A percentile compares a stretch with the other conserved stretches of the same genome.
Conservation (phyloP, 345 rosid genomes). For the Sisymbrium irio region DNA sequence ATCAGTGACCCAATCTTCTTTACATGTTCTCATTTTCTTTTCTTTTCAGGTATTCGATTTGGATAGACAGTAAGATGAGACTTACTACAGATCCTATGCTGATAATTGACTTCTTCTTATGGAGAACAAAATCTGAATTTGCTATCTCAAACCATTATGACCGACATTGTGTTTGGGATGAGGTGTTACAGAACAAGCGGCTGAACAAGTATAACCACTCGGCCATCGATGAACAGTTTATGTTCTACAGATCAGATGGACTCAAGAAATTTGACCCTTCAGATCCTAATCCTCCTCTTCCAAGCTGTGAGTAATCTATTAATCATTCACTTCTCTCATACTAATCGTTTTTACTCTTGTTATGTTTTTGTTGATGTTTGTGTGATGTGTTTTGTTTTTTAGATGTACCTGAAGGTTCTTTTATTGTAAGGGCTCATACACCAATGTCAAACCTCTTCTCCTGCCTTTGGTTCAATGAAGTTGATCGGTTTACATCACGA, state of each 20-base stretch:
- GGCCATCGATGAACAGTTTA: conserved; percentile 76
- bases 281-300: conserved; percentile 64
- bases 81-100: conserved; percentile 76
- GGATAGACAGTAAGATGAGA: conserved; percentile 96
- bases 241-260: conserved; percentile 72
- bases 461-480: conserved; percentile 95
- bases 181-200: conserved; percentile 78
- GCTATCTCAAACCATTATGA: conserved; percentile 98
- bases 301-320: conserved; percentile 60
- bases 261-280: conserved; percentile 64
- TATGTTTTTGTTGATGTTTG: conserved; percentile 27
- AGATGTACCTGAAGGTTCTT: conserved; percentile 99
- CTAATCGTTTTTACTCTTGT: not conserved
- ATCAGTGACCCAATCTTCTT: not conserved
- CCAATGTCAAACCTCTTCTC: conserved; percentile 95
- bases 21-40: not conserved
- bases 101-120: conserved; percentile 77
- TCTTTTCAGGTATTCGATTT: conserved; percentile 75
- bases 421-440: conserved; percentile 83
- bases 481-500: conserved; percentile 83
- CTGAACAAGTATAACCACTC: conserved; percentile 72
- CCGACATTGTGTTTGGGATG: conserved; percentile 96
- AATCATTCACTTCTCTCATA: conserved; percentile 1
- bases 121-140: conserved; percentile 77
- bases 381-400: conserved; percentile 30